phyloP scores from a whole-genome alignment of 345 rosid genomes.

The Populus davidiana region DNA sequence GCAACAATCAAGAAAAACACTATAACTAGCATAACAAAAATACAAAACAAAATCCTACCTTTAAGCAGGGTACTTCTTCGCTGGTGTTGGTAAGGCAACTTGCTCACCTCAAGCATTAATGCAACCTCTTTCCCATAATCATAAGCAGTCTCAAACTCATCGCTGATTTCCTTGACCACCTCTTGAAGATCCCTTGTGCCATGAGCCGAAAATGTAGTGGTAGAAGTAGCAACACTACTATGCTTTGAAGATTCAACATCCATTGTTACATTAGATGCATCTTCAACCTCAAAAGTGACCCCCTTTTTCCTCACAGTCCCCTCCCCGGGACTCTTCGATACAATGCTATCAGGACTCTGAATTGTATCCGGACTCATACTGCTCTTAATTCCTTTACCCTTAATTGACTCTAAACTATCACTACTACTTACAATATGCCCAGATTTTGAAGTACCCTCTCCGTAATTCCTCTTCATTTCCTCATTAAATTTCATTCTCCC shows the following conservation, averaged over 20 bases:
- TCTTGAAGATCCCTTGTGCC: conserved; percentile 78
- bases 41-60: conserved; percentile 41
- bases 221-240: conserved; percentile 39
- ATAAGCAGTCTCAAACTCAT: conserved; percentile 77
- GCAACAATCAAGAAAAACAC: neutral
- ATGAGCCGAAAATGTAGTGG: conserved; percentile 58
- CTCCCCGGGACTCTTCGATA: conserved; percentile 46
- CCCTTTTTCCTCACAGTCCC: conserved; percentile 52
- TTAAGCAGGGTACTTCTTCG: conserved; percentile 48
- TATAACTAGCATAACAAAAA: neutral
- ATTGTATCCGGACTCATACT: conserved; percentile 32
- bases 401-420: conserved; percentile 29
- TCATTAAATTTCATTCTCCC: conserved; percentile 15
- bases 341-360: conserved; percentile 42
- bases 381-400: conserved; percentile 28
- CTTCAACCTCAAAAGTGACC: conserved; percentile 79
- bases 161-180: conserved; percentile 78
- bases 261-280: conserved; percentile 19
- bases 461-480: conserved; percentile 37
- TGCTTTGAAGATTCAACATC: conserved; percentile 60
- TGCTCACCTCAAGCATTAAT: conserved; percentile 79
- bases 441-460: conserved; percentile 64
- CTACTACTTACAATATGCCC: conserved; percentile 42
- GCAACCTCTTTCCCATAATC: conserved; percentile 85
- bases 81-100: conserved; percentile 81